Evolutionary conservation across 129 eudicot genomes (phyloP), one percentile per base, ranked within the genome.

Genomic region (Artemisia annua): DNA sequence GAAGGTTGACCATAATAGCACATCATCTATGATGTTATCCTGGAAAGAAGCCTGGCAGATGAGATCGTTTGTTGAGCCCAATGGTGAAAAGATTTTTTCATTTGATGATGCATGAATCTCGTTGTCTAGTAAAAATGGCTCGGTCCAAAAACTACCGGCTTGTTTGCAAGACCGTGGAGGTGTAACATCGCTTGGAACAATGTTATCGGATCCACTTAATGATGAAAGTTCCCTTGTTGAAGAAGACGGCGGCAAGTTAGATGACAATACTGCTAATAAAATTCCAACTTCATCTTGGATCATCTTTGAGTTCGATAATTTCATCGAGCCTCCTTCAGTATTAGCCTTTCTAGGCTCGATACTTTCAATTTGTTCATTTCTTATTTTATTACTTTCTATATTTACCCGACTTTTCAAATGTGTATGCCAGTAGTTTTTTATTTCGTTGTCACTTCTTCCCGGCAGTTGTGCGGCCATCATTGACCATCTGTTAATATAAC

Each of bases 381-480:
- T 76, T 28, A 61, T 32, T 19, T 72, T 61, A 73, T 54, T 70
- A 68, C 55, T 71, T 62, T 19, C 44, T 48, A 52, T 7, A 0
- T 15, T 16, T 2, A 20, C 48, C 26, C 71, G 72, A 54, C 32
- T 67, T 70, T 71, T 79, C 43, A 83, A 65, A 63, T 61, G 75
- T 10, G 81, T 52, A 16, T 83, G 87, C 84, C 84, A 83, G 15
- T 83, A 46, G 48, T 83, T 83, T 49, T 83, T 83, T 66, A 83
- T 83, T 51, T 83, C 87, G 59, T 83, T 83, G 65, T 83, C 86
- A 17, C 81, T 83, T 70, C 87, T 79, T 57, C 84, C 87, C 1
- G 82, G 85, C 65, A 82, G 73, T 14, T 61, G 56, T 60, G 75
- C 51, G 1, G 85, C 82, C 17, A 83, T 83, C 53, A 56, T 55